A percentile compares a stretch with the other conserved stretches of the same genome.
Evolutionary conservation across 306 rosid species (phyloP).

Genomic region (Glycine tomentella): DNA sequence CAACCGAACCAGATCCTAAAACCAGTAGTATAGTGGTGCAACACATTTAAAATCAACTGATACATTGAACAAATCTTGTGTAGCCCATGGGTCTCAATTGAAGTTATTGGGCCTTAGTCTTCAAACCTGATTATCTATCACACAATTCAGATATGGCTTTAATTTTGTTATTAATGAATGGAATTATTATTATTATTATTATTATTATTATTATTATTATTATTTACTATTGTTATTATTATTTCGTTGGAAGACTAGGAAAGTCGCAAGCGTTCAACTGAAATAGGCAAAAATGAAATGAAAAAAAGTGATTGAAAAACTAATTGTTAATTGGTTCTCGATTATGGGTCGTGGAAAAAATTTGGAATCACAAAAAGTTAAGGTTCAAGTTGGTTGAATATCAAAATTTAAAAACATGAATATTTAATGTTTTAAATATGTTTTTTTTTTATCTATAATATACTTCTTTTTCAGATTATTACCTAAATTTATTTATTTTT

Average conservation of each 20-base stretch:
- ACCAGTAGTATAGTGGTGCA: not conserved
- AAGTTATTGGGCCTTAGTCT: conserved; percentile 28
- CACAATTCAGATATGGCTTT: not conserved
- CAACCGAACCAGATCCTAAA: not conserved
- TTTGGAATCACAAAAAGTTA: not conserved
- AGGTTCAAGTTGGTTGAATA: not conserved
- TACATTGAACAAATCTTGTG: conserved; percentile 3
- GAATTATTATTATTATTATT: too few species aligned
- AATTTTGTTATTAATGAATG: not conserved
- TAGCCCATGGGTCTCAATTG: not conserved
- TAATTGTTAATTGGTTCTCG: not conserved
- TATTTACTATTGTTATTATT: too few species aligned
- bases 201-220: too few species aligned
- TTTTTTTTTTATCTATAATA: too few species aligned
- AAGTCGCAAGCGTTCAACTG: not conserved
- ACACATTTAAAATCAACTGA: not conserved
- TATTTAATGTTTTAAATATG: too few species aligned
- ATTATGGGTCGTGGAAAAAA: not conserved
- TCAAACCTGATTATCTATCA: conserved; percentile 1
- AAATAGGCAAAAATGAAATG: too few species aligned
- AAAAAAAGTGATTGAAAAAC: too few species aligned
- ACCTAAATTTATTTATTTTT: too few species aligned
- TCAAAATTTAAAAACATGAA: not conserved
- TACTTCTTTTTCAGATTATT: too few species aligned
- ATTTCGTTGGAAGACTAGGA: not conserved